These are phyloP conservation scores for Beauveria bassiana DNA, from an alignment of 2,329 filamentous ascomycete genomes.

Conservation along the genomic window DNA sequence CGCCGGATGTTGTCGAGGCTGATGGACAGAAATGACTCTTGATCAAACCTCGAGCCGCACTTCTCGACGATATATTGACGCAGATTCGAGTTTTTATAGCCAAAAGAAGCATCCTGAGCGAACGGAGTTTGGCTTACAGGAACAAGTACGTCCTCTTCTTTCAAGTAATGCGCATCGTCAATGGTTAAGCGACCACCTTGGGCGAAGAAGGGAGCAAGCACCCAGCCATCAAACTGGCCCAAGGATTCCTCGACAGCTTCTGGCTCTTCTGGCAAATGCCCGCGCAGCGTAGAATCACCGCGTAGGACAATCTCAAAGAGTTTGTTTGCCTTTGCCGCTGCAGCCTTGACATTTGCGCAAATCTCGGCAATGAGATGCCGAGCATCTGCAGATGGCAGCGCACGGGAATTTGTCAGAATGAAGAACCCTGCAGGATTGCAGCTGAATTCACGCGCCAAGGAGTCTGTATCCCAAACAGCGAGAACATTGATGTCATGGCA, in stretches of 20 bases:
- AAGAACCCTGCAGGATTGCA: constrained; percentile 41
- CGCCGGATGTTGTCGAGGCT: constrained; percentile 24
- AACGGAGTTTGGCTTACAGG: constrained; percentile 45
- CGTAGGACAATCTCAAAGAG: constrained; percentile 46
- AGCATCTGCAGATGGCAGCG: constrained; percentile 40
- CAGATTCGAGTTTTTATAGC: constrained; percentile 44
- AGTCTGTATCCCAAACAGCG: constrained; percentile 42
- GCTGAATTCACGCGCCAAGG: constrained; percentile 36
- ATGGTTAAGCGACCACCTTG: constrained; percentile 50
- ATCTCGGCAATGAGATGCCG: constrained; percentile 38
- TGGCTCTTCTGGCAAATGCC: constrained; percentile 46
- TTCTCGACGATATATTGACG: constrained; percentile 45
- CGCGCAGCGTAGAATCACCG: constrained; percentile 47
- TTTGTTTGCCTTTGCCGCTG: constrained; percentile 29
- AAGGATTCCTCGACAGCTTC: constrained; percentile 42
- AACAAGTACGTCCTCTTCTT: constrained; percentile 33
- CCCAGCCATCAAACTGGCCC: constrained; percentile 40
- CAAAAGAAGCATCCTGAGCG: constrained; percentile 49
- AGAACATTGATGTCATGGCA: constrained; percentile 49
- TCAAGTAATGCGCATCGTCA: constrained; percentile 49
- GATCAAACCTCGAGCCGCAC: constrained; percentile 24
- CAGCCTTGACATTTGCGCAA: constrained; percentile 39
- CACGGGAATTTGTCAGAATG: constrained; percentile 51
- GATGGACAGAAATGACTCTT: constrained; percentile 20
- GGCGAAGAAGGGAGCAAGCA: constrained; percentile 49